A percentile compares a stretch with the other conserved stretches of the same genome.
Conservation (phyloP, 169 alveolate genomes). For the Theileria parva region DNA sequence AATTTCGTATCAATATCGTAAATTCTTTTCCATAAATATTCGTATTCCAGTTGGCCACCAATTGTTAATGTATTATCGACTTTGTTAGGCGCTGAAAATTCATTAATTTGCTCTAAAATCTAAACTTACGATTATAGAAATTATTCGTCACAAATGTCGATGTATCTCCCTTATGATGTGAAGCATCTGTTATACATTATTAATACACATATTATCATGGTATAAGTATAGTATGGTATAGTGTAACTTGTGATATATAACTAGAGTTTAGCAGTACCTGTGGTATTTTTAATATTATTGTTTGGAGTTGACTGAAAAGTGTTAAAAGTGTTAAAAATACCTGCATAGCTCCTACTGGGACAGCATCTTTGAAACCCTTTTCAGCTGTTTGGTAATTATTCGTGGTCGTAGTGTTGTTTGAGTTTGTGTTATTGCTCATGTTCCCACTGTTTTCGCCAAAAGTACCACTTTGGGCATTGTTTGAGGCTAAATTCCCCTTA, state of each 20-base stretch:
- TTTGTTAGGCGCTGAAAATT: conserved; percentile 25
- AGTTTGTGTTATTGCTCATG: conserved; percentile 3
- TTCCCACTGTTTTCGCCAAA: conserved; percentile 1
- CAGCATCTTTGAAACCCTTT: conserved; percentile 19
- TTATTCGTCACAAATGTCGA: conserved; percentile 68
- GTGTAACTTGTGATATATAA: no score
- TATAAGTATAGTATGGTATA: no score
- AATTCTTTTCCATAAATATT: conserved; percentile 64
- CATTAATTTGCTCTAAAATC: no score
- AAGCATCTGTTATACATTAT: conserved; percentile 5
- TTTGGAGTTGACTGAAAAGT: background rate
- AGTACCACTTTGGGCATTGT: background rate
- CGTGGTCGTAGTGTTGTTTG: conserved; percentile 1
- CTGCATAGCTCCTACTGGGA: conserved; percentile 24
- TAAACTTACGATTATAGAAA: conserved; percentile 56
- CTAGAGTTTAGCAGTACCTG: background rate
- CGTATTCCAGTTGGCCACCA: conserved; percentile 58
- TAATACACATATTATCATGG: background rate
- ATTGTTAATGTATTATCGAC: conserved; percentile 21
- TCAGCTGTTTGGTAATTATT: background rate
- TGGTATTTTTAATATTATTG: background rate
- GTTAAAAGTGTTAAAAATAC: background rate
- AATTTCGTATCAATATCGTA: conserved; percentile 46
- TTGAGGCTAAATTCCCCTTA: background rate
- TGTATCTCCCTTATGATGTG: conserved; percentile 57